Conservation (phyloP, 345 rosid genomes). For the Melaleuca alternifolia region DNA sequence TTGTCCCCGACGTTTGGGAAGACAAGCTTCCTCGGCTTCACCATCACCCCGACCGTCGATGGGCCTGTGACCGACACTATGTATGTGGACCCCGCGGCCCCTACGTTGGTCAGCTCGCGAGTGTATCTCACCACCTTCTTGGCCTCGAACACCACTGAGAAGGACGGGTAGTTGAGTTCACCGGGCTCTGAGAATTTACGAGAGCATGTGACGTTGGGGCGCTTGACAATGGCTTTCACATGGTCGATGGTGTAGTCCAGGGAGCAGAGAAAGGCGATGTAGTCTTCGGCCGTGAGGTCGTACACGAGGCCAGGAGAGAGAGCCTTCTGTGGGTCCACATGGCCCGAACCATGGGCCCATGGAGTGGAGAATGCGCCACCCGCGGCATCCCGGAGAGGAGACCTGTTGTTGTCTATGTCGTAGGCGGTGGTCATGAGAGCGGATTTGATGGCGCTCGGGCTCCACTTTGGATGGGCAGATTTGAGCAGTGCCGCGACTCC, state of each 20-base stretch:
- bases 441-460: constrained; percentile 81
- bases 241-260: constrained; percentile 50
- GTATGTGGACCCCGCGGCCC: constrained; percentile 47
- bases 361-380: constrained; percentile 53
- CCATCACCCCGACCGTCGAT: constrained; percentile 34
- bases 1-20: constrained; percentile 60
- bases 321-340: constrained; percentile 74
- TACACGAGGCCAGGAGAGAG: constrained; percentile 79
- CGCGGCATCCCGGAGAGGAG: constrained; percentile 56
- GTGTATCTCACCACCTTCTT: constrained; percentile 70
- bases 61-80: constrained; percentile 35
- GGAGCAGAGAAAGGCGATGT: constrained; percentile 68
- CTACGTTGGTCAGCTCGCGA: constrained; percentile 73
- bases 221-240: constrained; percentile 51
- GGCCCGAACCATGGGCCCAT: constrained; percentile 72
- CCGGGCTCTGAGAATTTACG: constrained; percentile 64
- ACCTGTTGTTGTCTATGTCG: constrained; percentile 49
- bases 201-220: constrained; percentile 47
- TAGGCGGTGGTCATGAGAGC: constrained; percentile 86
- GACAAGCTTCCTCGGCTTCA: constrained; percentile 46
- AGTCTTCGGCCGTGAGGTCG: constrained; percentile 59
- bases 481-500: constrained; percentile 84
- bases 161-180: constrained; percentile 77
- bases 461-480: constrained; percentile 84
- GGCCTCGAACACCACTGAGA: constrained; percentile 59